Evolutionary conservation across 75 land plant genomes (phyloP), one percentile per base, ranked within the genome.

Genomic region (Larix kaempferi): DNA sequence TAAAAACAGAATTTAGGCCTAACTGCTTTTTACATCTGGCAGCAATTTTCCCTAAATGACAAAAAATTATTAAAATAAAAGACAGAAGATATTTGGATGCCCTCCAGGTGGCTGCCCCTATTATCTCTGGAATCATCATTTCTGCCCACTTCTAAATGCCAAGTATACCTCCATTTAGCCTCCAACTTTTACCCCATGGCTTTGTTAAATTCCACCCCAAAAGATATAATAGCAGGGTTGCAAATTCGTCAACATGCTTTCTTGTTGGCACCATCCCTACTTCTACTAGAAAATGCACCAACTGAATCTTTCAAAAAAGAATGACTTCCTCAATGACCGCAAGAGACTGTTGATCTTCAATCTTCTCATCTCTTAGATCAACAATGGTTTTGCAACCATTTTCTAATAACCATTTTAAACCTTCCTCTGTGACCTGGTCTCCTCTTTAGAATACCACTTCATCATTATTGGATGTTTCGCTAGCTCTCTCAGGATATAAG

Each of bases 361-460:
- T 77, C 39, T 35, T 84, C 79, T 98, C 99, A 26, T 83, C 92
- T 78, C 99, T 88, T 63, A 98, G 84, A 82, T 98, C 98, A 2
- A 98, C 94, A 76, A 98, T 86, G 17, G 92, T 87, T 81, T 91
- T 95, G 77, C 82, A 93, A 56, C 93, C 94, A 67, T 80, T 86
- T 17, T 91, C 82, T 56, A 95, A 56, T 13, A 98, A 74, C 99
- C 98, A 98, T 56, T 85, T 79, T 64, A 98, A 75, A 37, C 99
- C 94, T 79, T 98, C 98, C 55, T 90, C 96, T 29, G 96, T 95
- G 17, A 95, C 85, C 79, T 98, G 96, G 15, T 98, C 98, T 65
- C 99, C 99, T 57, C 85, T 88, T 94, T 93, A 95, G 74, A 98
- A 98, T 10, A 92, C 91, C 25, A 89, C 80, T 49, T 93, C 92